Evolutionary conservation across 1,284 basidiomycete species (phyloP).

Genomic region (Peniophora sp.): DNA sequence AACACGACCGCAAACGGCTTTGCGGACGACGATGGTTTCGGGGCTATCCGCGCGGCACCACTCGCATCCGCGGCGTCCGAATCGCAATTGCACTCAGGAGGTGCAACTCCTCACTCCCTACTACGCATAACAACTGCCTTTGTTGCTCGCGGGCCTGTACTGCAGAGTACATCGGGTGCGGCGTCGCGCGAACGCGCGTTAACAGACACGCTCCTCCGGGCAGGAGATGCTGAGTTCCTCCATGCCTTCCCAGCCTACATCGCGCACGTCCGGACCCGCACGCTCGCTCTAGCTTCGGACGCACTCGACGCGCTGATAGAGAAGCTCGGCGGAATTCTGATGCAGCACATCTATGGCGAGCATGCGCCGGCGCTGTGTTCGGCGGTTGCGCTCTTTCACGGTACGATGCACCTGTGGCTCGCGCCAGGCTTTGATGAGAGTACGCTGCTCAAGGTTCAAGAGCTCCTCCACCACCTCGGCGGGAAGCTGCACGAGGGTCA

Average conservation of each 20-base stretch:
- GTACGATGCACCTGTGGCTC: constrained; percentile 65
- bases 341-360: constrained; percentile 48
- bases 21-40: constrained; percentile 55
- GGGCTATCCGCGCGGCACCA: constrained; percentile 40
- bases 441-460: constrained; percentile 37
- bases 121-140: constrained; percentile 40
- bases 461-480: constrained; percentile 50
- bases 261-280: constrained; percentile 42
- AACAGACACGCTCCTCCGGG: constrained; percentile 47
- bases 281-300: constrained; percentile 44
- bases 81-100: constrained; percentile 18
- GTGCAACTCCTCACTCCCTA: constrained; percentile 20
- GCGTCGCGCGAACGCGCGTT: constrained; percentile 59
- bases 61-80: constrained; percentile 17
- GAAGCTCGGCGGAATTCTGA: constrained; percentile 46
- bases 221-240: constrained; percentile 46
- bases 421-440: constrained; percentile 23
- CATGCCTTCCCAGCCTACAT: constrained; percentile 52
- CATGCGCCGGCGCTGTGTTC: constrained; percentile 50
- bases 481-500: constrained; percentile 32
- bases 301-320: constrained; percentile 47
- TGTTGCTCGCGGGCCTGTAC: constrained; percentile 47
- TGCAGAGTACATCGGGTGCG: constrained; percentile 49
- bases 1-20: constrained; percentile 7
- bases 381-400: constrained; percentile 55